phyloP scores from a whole-genome alignment of 371 early-diverging fungal species.

The Syncephalastrum racemosum region DNA sequence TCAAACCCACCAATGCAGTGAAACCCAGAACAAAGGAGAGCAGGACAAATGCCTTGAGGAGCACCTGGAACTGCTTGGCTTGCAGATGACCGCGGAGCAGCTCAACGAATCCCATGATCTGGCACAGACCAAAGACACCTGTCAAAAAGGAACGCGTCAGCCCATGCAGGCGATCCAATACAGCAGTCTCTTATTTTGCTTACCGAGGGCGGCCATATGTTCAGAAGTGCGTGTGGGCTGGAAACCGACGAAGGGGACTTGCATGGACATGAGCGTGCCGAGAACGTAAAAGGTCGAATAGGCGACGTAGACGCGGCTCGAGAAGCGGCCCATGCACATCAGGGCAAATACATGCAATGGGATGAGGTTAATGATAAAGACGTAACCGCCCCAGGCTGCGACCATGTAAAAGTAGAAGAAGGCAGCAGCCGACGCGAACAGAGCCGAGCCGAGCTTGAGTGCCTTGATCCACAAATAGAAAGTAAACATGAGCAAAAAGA shows the following conservation, averaged over 20 bases:
- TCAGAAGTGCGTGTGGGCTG: constrained; percentile 96
- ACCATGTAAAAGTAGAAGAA: constrained; percentile 99
- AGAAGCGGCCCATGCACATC: constrained; percentile 95
- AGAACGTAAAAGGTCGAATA: constrained; percentile 97
- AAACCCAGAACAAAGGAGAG: constrained; percentile 57
- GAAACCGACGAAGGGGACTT: constrained; percentile 99
- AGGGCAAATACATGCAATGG: constrained; percentile 96
- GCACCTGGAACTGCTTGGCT: constrained; percentile 77
- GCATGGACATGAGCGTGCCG: constrained; percentile 96
- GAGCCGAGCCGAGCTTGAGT: constrained; percentile 87
- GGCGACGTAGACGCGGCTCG: constrained; percentile 89
- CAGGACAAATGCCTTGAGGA: constrained; percentile 70
- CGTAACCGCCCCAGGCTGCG: constrained; percentile 99
- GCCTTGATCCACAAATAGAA: constrained; percentile 97
- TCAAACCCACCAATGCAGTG: constrained; percentile 59
- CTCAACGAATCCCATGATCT: constrained; percentile 90
- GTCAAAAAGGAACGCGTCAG: constrained; percentile 1
- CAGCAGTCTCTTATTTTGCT: constrained; percentile 2
- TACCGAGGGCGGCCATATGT: constrained; percentile 98
- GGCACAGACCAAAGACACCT: constrained; percentile 90
- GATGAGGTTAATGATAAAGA: constrained; percentile 98
- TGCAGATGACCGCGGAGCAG: constrained; percentile 80
- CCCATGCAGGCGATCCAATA: neutral
- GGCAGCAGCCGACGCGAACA: constrained; percentile 85
- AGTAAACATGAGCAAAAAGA: constrained; percentile 95